These are phyloP conservation scores for Yarrowia keelungensis DNA, from an alignment of 805 yeast species.

Conservation along the genomic window DNA sequence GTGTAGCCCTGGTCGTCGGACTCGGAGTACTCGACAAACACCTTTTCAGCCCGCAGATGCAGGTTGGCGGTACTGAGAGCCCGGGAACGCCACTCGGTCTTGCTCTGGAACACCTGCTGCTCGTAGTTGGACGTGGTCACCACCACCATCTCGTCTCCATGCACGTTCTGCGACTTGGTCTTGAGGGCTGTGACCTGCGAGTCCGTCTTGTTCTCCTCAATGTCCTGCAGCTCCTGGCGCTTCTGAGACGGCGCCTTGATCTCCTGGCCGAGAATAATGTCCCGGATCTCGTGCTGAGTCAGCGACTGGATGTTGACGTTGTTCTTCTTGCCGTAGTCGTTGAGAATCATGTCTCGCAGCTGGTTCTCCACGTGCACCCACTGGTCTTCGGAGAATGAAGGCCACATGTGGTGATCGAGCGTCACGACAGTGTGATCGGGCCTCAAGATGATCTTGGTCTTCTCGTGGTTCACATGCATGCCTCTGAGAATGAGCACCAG, in stretches of 20 bases:
- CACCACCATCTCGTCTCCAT: slow-evolving; percentile 94
- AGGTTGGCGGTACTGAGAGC: slow-evolving; percentile 81
- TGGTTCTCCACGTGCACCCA: slow-evolving; percentile 92
- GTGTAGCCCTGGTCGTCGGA: slow-evolving; percentile 57
- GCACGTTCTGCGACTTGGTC: slow-evolving; percentile 84
- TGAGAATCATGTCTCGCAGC: slow-evolving; percentile 83
- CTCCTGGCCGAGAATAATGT: slow-evolving; percentile 92
- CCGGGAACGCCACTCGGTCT: slow-evolving; percentile 87
- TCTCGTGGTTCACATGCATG: slow-evolving; percentile 75
- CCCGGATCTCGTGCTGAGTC: slow-evolving; percentile 93
- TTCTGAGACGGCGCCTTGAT: slow-evolving; percentile 87
- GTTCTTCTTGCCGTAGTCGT: slow-evolving; percentile 84
- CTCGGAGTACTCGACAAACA: slow-evolving; percentile 68
- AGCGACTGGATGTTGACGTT: slow-evolving; percentile 84
- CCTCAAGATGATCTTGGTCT: slow-evolving; percentile 73
- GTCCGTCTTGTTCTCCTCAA: slow-evolving; percentile 56
- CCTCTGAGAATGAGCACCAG: slow-evolving; percentile 83
- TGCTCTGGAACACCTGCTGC: slow-evolving; percentile 80
- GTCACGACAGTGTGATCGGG: slow-evolving; percentile 77
- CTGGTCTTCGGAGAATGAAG: slow-evolving; percentile 82
- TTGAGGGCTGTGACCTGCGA: slow-evolving; percentile 74
- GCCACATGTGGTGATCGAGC: slow-evolving; percentile 90
- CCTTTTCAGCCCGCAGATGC: slow-evolving; percentile 74
- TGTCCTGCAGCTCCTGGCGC: slow-evolving; percentile 82
- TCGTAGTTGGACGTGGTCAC: slow-evolving; percentile 92